Evolutionary conservation across 148 eudicot species (phyloP).

Genomic region (Chenopodium album): DNA sequence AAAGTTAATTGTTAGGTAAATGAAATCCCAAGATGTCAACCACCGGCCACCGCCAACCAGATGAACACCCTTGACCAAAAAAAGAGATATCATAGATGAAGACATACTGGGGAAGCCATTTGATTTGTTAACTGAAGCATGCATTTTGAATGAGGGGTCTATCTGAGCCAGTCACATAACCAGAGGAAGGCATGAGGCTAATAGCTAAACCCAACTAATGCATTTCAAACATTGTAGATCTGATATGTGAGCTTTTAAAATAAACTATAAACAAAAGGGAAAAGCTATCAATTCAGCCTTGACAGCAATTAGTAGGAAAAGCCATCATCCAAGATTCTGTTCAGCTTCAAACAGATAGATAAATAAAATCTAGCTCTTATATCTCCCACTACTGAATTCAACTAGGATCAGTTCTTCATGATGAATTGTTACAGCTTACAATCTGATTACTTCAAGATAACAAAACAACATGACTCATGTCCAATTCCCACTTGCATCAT

Average conservation of each 20-base stretch:
- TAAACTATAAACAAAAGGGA: not conserved
- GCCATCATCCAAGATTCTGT: not conserved
- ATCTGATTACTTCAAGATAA: not conserved
- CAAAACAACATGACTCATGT: not conserved
- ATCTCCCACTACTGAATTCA: not conserved
- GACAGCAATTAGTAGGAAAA: not conserved
- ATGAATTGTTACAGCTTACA: not conserved
- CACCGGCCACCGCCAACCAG: not conserved
- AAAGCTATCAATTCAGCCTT: not conserved
- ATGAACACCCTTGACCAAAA: not conserved
- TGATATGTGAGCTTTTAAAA: not conserved
- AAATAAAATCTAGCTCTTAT: not conserved
- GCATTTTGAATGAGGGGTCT: not conserved
- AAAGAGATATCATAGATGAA: too few species aligned
- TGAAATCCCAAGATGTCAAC: not conserved
- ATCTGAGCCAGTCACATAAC: not conserved
- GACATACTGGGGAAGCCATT: too few species aligned
- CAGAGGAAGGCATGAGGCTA: not conserved
- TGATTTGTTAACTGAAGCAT: not conserved
- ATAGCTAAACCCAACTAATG: not conserved
- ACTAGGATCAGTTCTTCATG: not conserved
- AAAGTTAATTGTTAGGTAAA: not conserved
- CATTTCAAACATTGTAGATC: conserved; percentile 4
- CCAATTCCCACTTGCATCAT: not conserved
- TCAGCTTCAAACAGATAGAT: not conserved